Evolutionary conservation across 2,329 filamentous ascomycete species (phyloP), one percentile per base, ranked within the genome.

Genomic region (Diaporthe longicolla): DNA sequence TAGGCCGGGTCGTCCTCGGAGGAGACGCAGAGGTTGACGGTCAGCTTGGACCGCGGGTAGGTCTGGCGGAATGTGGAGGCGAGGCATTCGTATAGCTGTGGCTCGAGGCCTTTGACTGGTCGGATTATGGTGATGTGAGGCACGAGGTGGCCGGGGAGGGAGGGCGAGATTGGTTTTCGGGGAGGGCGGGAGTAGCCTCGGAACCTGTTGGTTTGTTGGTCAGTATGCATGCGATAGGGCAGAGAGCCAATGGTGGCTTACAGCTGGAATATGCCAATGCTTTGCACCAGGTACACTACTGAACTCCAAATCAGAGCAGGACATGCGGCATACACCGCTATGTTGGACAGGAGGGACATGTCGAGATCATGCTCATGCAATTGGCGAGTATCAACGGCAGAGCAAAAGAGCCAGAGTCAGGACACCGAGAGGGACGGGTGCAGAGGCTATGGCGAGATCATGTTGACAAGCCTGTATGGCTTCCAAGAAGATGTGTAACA

Each of bases 121-220:
- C 97, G 93, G 78, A 99, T 95, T 75, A 98, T 89, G 43, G 97
- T 98, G 79, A 99, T 89, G 84, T 94, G 92, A 21, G 95, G 96
- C 4, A 95, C 87, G 52, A 91, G 84, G 77, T 88, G 81, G 54
- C 84, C 79, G 5, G 84, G 82, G 0, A 92, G 83, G 0, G 82
- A 82, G 1, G 90, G 84, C 4, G 90, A 90, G 21, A 88, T 80
- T 7, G 89, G 85, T 8, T 85, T 82, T n/a, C 81, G 79, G 2
- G 87, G 87, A 4, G 83, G 84, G 1, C 82, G 83, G 0, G 89
- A 89, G 80, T 89, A 90, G 78, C 87, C 82, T 55, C 85, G 86
- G 78, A 89, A 89, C 76, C 91, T 89, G 77, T 13, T 43, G 69
- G 24, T 54, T 48, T 45, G 65, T 69, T n/a, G 52, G 13, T 68